Evolutionary conservation across 2,329 filamentous ascomycete species (phyloP), one percentile per base, ranked within the genome.

Genomic region (Phaeosphaeriaceae sp.): DNA sequence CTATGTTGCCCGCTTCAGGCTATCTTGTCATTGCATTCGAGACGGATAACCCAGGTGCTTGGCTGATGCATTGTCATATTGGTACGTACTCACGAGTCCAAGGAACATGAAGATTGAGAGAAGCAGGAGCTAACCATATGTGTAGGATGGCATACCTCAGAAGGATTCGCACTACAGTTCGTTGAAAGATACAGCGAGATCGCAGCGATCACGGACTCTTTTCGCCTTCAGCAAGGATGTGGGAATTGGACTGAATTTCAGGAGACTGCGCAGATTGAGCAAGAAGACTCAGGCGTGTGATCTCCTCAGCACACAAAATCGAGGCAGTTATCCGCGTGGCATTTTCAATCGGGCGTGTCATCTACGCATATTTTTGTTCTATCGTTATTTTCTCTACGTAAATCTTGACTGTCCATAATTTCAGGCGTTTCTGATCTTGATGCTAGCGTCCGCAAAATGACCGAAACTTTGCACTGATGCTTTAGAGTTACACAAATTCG

Each of bases 41-140:
- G 65, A 74, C 72, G 0, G 73, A 78, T 30, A 78, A 78, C 26
- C 76, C 75, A 0, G 77, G 77, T 10, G 68, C 67, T 1, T 78
- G 76, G 76, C 56, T 77, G 5, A 71, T 77, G 69, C 76, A 78
- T 59, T 78, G 76, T 56, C 75, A 79, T 24, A 76, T 79, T 49
- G 75, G 71, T 28, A 28, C 5, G 26, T 28, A 9, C 5, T 28
- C 26, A 9, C 26, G 26, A 28, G 9, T n/a, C 26, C 26, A 5
- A 28, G 26, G 26, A 28, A 9, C 9, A 28, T 28, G 5, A 9
- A 28, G 26, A 28, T 28, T 28, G 26, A 5, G 26, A n/a, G 26
- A 28, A 28, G 26, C 4, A 28, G 5, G 9, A 28, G 26, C 26
- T 28, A 28, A 28, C 26, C 5, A 28, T 4, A 28, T 28, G 26